phyloP scores from a whole-genome alignment of 1,139 yeast species.

The Tardiomyces blankii region DNA sequence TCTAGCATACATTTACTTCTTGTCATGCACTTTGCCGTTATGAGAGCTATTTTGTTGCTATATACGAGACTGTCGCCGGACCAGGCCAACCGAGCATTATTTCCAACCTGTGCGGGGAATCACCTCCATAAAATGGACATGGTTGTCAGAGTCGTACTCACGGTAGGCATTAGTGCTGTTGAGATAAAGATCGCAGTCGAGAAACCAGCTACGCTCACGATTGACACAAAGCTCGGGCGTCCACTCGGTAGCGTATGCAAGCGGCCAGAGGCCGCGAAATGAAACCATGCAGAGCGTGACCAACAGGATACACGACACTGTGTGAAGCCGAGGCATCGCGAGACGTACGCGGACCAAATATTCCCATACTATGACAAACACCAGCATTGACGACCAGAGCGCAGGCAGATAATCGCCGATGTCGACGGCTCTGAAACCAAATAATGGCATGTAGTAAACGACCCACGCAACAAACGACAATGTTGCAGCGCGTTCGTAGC shows the following conservation, averaged over 20 bases:
- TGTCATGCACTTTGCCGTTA: too few relatives aligned
- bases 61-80: too few relatives aligned
- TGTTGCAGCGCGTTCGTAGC: constrained; percentile 18
- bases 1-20: too few relatives aligned
- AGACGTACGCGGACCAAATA: constrained; percentile 1
- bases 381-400: constrained; percentile 16
- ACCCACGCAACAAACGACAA: constrained; percentile 15
- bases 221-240: constrained; percentile 13
- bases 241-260: constrained; percentile 14
- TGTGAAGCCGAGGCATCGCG: constrained; percentile 1
- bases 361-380: constrained; percentile 8
- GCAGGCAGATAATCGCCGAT: constrained; percentile 18
- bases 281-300: constrained; percentile 4
- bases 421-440: constrained; percentile 4
- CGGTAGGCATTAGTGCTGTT: constrained; percentile 3
- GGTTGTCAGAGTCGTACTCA: constrained; percentile 8
- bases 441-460: constrained; percentile 10
- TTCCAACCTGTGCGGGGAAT: too few relatives aligned
- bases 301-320: constrained; percentile 3
- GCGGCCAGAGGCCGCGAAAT: constrained; percentile 12
- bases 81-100: too few relatives aligned
- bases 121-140: constrained; percentile 3
- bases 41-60: too few relatives aligned
- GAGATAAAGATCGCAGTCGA: constrained; percentile 15
- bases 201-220: constrained; percentile 16